A percentile compares a stretch with the other conserved stretches of the same genome.
phyloP scores from a whole-genome alignment of 129 eudicot species.

The Tagetes erecta region DNA sequence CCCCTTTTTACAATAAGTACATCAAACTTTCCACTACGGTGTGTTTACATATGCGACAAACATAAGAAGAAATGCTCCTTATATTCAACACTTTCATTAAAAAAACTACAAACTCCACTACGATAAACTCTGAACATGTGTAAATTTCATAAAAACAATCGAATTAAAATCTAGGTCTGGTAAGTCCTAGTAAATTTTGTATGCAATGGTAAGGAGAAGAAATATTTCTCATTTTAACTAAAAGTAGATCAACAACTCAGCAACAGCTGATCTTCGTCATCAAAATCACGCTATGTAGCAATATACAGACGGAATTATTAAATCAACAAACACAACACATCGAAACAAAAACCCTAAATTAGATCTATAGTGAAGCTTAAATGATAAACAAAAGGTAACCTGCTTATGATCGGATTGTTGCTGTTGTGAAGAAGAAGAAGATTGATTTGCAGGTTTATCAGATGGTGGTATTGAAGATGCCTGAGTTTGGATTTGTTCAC shows the following conservation, averaged over 20 bases:
- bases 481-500: conserved; percentile 28
- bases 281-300: background rate
- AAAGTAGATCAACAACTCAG: conserved; percentile 5
- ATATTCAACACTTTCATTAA: background rate
- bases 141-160: no score
- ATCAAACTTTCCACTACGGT: background rate
- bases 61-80: background rate
- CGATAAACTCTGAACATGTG: background rate
- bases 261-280: conserved; percentile 11
- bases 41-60: background rate
- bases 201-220: background rate
- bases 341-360: conserved; percentile 13
- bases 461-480: conserved; percentile 17
- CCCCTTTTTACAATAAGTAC: background rate
- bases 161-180: no score
- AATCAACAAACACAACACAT: background rate
- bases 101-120: background rate
- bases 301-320: background rate
- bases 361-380: background rate
- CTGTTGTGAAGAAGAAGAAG: conserved; percentile 3
- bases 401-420: conserved; percentile 27
- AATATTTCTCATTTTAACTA: background rate
- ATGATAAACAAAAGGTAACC: conserved; percentile 20
- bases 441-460: conserved; percentile 2
- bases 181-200: no score